phyloP scores from a whole-genome alignment of 2,329 filamentous ascomycete genomes.

The Trichoderma cornu-damae region DNA sequence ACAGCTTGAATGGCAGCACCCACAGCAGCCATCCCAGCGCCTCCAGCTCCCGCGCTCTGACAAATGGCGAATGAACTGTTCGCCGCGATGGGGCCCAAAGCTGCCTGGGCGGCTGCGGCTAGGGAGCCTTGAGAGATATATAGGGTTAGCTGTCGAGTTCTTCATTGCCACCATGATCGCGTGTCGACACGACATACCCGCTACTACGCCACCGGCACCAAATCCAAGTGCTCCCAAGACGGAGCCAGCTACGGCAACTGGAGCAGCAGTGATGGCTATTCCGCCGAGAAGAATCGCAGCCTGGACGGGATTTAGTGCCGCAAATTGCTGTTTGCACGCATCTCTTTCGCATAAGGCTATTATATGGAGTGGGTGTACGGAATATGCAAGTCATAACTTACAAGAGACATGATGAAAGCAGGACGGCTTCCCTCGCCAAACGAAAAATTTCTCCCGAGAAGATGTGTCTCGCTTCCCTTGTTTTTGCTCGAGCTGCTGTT shows the following conservation, averaged over 20 bases:
- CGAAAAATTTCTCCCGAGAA: not conserved
- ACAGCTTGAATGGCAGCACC: not conserved
- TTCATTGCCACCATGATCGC: not conserved
- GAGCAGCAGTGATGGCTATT: not conserved
- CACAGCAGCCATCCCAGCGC: slow-evolving; percentile 24
- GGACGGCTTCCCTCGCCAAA: not conserved
- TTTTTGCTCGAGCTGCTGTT: not conserved
- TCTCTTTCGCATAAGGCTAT: slow-evolving; percentile 1
- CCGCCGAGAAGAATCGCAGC: not conserved
- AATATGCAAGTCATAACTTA: not conserved
- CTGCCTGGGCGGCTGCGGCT: not conserved
- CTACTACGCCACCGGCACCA: not conserved
- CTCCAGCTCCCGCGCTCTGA: slow-evolving; percentile 30
- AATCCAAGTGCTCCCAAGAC: slow-evolving; percentile 6
- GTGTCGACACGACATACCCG: not conserved
- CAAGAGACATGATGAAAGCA: slow-evolving; percentile 1
- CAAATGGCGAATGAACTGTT: slow-evolving; percentile 27
- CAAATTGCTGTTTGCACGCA: not conserved
- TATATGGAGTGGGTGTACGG: not conserved
- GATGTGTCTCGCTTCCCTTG: not conserved
- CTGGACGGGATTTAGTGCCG: not conserved
- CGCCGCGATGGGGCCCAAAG: slow-evolving; percentile 26
- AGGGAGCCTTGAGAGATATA: not conserved
- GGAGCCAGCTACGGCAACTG: not conserved
- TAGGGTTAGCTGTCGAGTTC: not conserved